Conservation (phyloP, 495 filamentous ascomycete genomes). For the Cudoniella acicularis region DNA sequence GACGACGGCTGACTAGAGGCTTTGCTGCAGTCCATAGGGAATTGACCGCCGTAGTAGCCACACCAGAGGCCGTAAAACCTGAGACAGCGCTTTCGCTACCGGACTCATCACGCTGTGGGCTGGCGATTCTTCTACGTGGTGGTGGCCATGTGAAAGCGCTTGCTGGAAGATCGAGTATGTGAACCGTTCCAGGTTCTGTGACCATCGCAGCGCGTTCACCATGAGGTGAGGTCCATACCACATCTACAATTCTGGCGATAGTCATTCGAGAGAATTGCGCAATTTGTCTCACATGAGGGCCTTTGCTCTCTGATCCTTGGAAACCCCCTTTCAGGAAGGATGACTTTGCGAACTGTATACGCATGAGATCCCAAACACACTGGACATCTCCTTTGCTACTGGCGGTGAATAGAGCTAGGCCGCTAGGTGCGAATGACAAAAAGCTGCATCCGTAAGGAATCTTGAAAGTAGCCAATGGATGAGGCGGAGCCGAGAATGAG, state of each 20-base stretch:
- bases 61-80: constrained; percentile 16
- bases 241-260: constrained; percentile 81
- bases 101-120: constrained; percentile 38
- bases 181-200: constrained; percentile 89
- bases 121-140: constrained; percentile 50
- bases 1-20: constrained; percentile 42
- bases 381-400: constrained; percentile 90
- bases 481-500: constrained; percentile 33
- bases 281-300: constrained; percentile 72
- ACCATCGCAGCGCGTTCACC: constrained; percentile 80
- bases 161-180: constrained; percentile 81
- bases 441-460: constrained; percentile 85
- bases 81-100: constrained; percentile 29
- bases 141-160: constrained; percentile 89
- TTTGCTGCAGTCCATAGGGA: constrained; percentile 41
- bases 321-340: constrained; percentile 45
- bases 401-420: constrained; percentile 79
- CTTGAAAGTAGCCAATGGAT: constrained; percentile 75
- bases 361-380: constrained; percentile 90
- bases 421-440: constrained; percentile 82
- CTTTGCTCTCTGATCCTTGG: constrained; percentile 25
- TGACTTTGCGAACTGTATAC: constrained; percentile 54
- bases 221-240: constrained; percentile 78
- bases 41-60: constrained; percentile 25
- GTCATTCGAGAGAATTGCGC: constrained; percentile 87